Evolutionary conservation across 2,329 filamentous ascomycete species (phyloP).

Genomic region (Didymella arachidicola): DNA sequence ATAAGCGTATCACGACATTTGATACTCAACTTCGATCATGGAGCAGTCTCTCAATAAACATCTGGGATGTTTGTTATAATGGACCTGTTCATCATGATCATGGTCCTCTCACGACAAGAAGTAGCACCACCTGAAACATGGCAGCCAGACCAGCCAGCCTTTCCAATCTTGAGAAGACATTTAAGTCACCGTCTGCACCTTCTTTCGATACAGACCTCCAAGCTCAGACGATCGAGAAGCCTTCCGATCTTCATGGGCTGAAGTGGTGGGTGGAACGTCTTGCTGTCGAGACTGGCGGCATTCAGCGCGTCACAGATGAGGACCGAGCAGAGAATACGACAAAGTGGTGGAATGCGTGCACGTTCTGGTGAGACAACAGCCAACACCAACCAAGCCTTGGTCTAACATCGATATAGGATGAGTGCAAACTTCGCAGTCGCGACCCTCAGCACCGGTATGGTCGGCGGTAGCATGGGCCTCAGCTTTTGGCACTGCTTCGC

Average conservation of each 20-base stretch:
- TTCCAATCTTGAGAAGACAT: not conserved
- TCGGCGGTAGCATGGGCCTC: slow-evolving; percentile 45
- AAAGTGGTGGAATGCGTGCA: slow-evolving; percentile 39
- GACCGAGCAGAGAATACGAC: slow-evolving; percentile 29
- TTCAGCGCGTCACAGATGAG: slow-evolving; percentile 34
- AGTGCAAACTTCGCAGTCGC: slow-evolving; percentile 43
- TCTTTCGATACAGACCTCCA: not conserved
- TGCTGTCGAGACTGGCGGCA: slow-evolving; percentile 34
- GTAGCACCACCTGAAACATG: not conserved
- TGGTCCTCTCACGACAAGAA: not conserved
- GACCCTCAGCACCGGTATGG: slow-evolving; percentile 45
- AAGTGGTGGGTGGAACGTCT: slow-evolving; percentile 23
- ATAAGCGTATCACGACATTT: not conserved
- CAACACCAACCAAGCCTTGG: not conserved
- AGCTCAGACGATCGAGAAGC: not conserved
- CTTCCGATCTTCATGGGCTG: not conserved
- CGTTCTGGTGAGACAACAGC: slow-evolving; percentile 29
- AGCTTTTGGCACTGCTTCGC: slow-evolving; percentile 51
- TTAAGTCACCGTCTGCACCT: not conserved
- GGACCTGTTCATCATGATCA: not conserved
- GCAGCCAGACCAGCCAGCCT: not conserved
- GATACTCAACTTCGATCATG: not conserved
- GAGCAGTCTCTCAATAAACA: not conserved
- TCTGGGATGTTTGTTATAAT: not conserved
- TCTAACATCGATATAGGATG: not conserved